Conservation (phyloP, 2,329 filamentous ascomycete genomes). For the Aureobasidium sp. region DNA sequence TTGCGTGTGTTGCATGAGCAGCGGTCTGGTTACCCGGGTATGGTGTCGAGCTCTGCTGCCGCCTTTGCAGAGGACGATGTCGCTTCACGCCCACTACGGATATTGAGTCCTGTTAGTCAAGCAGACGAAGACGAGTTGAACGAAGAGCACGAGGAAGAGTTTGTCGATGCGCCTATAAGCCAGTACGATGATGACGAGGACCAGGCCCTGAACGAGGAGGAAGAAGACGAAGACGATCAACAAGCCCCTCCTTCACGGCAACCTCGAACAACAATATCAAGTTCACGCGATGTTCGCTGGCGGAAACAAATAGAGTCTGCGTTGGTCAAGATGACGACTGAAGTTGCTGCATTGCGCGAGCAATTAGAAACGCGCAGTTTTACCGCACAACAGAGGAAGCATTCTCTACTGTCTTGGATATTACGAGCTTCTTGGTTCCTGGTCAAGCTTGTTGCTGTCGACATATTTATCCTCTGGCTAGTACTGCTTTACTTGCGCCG, state of each 20-base stretch:
- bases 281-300: conserved; percentile 54
- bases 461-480: conserved; percentile 59
- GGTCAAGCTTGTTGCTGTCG: conserved; percentile 66
- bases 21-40: conserved; percentile 3
- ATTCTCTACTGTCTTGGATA: conserved; percentile 62
- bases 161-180: conserved; percentile 21
- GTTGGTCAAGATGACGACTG: conserved; percentile 81
- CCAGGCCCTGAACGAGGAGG: not conserved
- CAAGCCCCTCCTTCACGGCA: not conserved
- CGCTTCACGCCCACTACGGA: conserved; percentile 34
- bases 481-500: conserved; percentile 66
- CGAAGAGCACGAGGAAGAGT: conserved; percentile 36
- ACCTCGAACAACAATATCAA: conserved; percentile 15
- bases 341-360: conserved; percentile 85
- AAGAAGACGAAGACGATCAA: conserved; percentile 14
- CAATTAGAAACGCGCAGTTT: conserved; percentile 75
- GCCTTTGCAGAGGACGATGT: conserved; percentile 3
- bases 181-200: conserved; percentile 18
- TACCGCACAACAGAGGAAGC: conserved; percentile 59
- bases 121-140: conserved; percentile 35
- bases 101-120: conserved; percentile 81
- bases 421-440: conserved; percentile 63
- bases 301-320: conserved; percentile 76
- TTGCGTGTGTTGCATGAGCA: conserved; percentile 8
- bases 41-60: conserved; percentile 5